A percentile compares a stretch with the other conserved stretches of the same genome.
Conservation (phyloP, 1,284 basidiomycete genomes). For the Moesziomyces antarcticus region DNA sequence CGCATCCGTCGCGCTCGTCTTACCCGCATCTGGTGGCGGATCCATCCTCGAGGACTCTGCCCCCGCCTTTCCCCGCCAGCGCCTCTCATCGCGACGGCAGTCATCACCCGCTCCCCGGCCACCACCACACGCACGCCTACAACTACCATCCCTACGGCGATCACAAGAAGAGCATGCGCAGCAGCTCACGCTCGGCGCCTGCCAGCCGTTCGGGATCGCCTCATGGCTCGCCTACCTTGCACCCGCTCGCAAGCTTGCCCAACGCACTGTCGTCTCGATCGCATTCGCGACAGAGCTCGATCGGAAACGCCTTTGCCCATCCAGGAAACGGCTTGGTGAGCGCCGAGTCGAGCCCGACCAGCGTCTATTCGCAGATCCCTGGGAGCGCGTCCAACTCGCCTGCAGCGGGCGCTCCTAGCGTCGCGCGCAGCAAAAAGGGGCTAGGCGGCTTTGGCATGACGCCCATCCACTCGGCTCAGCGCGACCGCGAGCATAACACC, state of each 20-base stretch:
- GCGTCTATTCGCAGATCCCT: slow-evolving; percentile 39
- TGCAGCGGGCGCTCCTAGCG: slow-evolving; percentile 10
- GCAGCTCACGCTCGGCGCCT: slow-evolving; percentile 56
- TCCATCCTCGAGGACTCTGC: slow-evolving; percentile 49
- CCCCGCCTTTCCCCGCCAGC: slow-evolving; percentile 48
- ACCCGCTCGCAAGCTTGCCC: slow-evolving; percentile 23
- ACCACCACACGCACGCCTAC: slow-evolving; percentile 46
- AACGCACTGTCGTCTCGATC: slow-evolving; percentile 28
- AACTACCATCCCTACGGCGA: slow-evolving; percentile 55
- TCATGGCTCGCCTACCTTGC: slow-evolving; percentile 47
- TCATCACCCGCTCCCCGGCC: slow-evolving; percentile 44
- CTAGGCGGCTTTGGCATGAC: slow-evolving; percentile 40
- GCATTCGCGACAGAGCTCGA: slow-evolving; percentile 52
- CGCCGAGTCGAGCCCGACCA: slow-evolving; percentile 47
- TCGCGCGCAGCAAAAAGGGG: slow-evolving; percentile 21
- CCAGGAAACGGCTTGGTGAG: slow-evolving; percentile 28
- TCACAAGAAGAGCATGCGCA: slow-evolving; percentile 40
- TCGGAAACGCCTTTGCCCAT: slow-evolving; percentile 31
- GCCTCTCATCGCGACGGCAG: slow-evolving; percentile 32
- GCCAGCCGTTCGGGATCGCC: slow-evolving; percentile 51
- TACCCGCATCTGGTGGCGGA: slow-evolving; percentile 42
- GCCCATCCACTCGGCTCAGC: slow-evolving; percentile 41
- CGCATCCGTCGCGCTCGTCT: slow-evolving; percentile 37
- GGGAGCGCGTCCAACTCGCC: slow-evolving; percentile 40
- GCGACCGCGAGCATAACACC: slow-evolving; percentile 16